Base-by-base conservation (phyloP, 305 asterid genomes). In the Fraxinus angustifolia region DNA sequence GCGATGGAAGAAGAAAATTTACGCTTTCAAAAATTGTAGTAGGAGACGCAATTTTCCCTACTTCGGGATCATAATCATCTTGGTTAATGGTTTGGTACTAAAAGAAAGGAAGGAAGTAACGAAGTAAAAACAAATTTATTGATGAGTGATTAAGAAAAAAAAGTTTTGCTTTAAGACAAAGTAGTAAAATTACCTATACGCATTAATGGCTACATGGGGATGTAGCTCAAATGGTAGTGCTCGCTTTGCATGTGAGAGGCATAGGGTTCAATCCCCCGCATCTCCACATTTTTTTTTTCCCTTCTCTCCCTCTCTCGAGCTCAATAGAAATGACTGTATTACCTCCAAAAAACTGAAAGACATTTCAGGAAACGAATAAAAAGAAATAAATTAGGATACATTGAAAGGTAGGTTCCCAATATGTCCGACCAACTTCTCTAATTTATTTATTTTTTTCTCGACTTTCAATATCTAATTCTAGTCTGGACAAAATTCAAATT, bases 171-270 rank as follows among this genome's bases (percentile, higher is more conserved):
- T 3, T 23, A 0, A 33, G 36, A 4, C 36, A 3, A 33, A 33
- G 36, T 33, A 33, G 6, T 3, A 34, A 4, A 34, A 34, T 34
- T 4, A 5, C 7, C 6, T 34, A 34, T 34, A 34, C 8, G 5
- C 38, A 7, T 34, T 7, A 34, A 34, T 34, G 36, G 2, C 36
- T 33, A 33, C 0, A 33, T 33, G 97, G 97, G 98, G 97, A 91
- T 93, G 97, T 91, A 91, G 98, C 97, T 91, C 97, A 93, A 89
- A 91, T 92, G 97, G 97, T 94, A 92, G 98, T 92, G 98, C 97
- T 92, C 94, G 96, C 96, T 95, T 93, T 92, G 98, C 97, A 94
- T 91, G 99, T 93, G 96, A 94, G 97, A 94, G 98, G 97, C 78
- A 80, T 73, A 73, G 83, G 78, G 83, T 80, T 72, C 78, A 78